Evolutionary conservation across 768 basidiomycete species (phyloP).

Genomic region (Tylopilus sp.): DNA sequence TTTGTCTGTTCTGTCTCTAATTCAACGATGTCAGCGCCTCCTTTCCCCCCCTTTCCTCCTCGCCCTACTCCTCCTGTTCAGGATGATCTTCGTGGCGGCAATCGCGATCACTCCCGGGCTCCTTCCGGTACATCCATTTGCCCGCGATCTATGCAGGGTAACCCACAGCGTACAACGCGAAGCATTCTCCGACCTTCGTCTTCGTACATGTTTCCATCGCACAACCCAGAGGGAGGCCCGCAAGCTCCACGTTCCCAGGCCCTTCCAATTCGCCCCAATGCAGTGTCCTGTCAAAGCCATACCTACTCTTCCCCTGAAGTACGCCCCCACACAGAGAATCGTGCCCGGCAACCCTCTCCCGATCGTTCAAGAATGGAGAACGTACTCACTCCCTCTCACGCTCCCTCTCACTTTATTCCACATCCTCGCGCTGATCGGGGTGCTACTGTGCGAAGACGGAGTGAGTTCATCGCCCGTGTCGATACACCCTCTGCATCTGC

Average conservation of each 20-base stretch:
- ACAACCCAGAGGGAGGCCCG: slow-evolving; percentile 3
- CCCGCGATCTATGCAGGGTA: neutral
- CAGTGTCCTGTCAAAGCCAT: slow-evolving; percentile 12
- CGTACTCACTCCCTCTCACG: neutral
- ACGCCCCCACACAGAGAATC: slow-evolving; percentile 20
- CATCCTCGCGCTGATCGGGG: slow-evolving; percentile 15
- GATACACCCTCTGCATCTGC: slow-evolving; percentile 9
- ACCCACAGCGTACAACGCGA: slow-evolving; percentile 10
- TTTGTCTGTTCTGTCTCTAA: neutral
- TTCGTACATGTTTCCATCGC: neutral
- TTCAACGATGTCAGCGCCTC: slow-evolving; percentile 16
- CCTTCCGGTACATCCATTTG: slow-evolving; percentile 2
- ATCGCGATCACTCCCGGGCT: neutral
- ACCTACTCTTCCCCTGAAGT: slow-evolving; percentile 25
- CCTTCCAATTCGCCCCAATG: slow-evolving; percentile 9
- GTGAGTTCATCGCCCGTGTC: slow-evolving; percentile 13
- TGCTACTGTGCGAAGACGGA: slow-evolving; percentile 8
- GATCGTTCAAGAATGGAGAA: slow-evolving; percentile 8
- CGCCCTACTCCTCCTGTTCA: slow-evolving; percentile 8
- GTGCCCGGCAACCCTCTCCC: slow-evolving; percentile 7
- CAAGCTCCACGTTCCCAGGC: slow-evolving; percentile 1
- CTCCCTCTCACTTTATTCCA: slow-evolving; percentile 11
- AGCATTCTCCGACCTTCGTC: slow-evolving; percentile 19
- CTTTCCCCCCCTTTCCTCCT: slow-evolving; percentile 23
- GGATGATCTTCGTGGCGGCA: slow-evolving; percentile 3